phyloP scores from a whole-genome alignment of 495 filamentous ascomycete species.

The Aspergillus asperescens region DNA sequence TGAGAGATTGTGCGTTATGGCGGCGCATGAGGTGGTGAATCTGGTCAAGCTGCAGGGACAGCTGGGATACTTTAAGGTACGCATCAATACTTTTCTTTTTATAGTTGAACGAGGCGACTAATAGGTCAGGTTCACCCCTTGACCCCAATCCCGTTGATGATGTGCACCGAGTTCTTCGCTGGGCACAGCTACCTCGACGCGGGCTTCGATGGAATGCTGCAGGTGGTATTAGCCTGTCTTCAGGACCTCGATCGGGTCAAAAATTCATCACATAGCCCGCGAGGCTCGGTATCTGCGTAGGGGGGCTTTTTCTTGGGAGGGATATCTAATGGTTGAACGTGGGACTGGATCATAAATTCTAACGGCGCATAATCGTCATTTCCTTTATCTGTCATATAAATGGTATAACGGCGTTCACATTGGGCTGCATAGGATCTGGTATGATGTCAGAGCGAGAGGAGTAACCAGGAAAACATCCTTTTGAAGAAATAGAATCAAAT shows the following conservation, averaged over 20 bases:
- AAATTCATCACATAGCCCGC: conserved; percentile 14
- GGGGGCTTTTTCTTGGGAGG: too few species aligned
- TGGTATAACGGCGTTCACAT: background rate
- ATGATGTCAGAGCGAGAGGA: background rate
- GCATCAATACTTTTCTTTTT: background rate
- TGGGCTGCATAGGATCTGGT: background rate
- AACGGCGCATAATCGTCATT: background rate
- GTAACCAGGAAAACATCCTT: background rate
- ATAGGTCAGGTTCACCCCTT: conserved; percentile 20
- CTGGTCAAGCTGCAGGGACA: conserved; percentile 22
- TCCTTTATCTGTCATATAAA: background rate
- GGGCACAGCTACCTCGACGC: conserved; percentile 18
- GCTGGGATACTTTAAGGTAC: conserved; percentile 22
- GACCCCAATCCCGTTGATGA: conserved; percentile 22
- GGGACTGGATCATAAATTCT: too few species aligned
- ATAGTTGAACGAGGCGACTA: background rate
- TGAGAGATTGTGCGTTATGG: conserved; percentile 20
- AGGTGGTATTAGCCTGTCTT: conserved; percentile 19
- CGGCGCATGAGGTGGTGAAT: conserved; percentile 20
- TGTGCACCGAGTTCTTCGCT: conserved; percentile 23
- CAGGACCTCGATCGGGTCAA: conserved; percentile 22
- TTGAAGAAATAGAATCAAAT: background rate
- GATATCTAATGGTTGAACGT: background rate
- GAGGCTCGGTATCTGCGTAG: conserved; percentile 1
- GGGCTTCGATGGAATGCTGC: conserved; percentile 19